Conservation (phyloP, 2,329 filamentous ascomycete genomes). For the Capronia americana region DNA sequence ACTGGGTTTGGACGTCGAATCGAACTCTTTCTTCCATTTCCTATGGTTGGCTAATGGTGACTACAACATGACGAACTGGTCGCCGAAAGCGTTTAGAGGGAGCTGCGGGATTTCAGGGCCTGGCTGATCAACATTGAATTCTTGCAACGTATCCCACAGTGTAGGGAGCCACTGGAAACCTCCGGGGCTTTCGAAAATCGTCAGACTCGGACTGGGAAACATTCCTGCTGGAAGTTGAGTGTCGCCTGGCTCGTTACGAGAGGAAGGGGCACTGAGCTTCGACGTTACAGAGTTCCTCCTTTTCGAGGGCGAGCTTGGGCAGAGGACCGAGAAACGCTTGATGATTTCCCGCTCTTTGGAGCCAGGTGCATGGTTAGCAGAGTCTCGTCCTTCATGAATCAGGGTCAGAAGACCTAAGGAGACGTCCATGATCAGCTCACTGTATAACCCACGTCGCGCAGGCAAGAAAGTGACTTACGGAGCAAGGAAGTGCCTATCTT, state of each 20-base stretch:
- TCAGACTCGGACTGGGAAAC: not conserved
- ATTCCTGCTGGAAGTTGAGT: not conserved
- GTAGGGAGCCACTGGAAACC: slow-evolving; percentile 1
- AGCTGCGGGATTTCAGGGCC: not conserved
- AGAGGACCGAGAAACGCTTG: slow-evolving; percentile 8
- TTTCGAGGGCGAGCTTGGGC: slow-evolving; percentile 9
- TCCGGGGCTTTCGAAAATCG: not conserved
- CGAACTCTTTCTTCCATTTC: too few relatives aligned
- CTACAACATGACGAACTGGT: too few relatives aligned
- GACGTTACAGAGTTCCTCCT: not conserved
- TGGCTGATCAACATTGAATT: not conserved
- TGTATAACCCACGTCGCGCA: not conserved
- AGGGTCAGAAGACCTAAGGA: slow-evolving; percentile 2
- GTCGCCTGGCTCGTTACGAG: not conserved
- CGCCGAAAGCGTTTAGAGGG: not conserved
- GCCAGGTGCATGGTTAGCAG: not conserved
- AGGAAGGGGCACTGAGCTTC: not conserved
- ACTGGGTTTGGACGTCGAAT: too few relatives aligned
- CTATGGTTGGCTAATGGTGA: too few relatives aligned
- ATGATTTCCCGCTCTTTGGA: slow-evolving; percentile 7
- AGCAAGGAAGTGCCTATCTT: slow-evolving; percentile 14
- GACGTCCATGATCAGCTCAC: not conserved
- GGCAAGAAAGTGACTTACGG: slow-evolving; percentile 14
- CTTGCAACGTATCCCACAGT: slow-evolving; percentile 8
- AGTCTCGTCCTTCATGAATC: slow-evolving; percentile 4